Conservation (phyloP, 148 eudicot genomes). For the Chenopodium quinoa region DNA sequence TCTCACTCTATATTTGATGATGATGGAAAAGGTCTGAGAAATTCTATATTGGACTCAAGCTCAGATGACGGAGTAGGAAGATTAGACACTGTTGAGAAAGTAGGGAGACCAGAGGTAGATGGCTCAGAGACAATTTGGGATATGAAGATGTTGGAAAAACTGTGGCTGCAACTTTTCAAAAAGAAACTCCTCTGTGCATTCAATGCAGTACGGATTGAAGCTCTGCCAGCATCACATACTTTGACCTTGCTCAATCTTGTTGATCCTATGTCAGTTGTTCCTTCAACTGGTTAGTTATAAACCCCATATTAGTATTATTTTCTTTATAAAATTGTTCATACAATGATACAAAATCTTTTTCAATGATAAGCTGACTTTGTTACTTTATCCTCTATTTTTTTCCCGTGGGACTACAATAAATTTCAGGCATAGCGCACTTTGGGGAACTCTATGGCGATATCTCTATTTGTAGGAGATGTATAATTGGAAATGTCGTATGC, state of each 20-base stretch:
- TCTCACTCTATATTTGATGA: constrained; percentile 58
- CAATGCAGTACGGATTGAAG: constrained; percentile 83
- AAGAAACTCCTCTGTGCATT: constrained; percentile 91
- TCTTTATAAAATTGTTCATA: constrained; percentile 17
- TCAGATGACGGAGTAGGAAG: constrained; percentile 45
- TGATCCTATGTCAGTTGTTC: constrained; percentile 76
- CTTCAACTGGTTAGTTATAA: constrained; percentile 55
- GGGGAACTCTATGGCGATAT: constrained; percentile 83
- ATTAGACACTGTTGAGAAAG: constrained; percentile 45
- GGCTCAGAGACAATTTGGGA: constrained; percentile 70
- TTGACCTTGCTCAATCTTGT: constrained; percentile 83
- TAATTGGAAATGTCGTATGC: constrained; percentile 76
- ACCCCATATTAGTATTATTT: neutral
- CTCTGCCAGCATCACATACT: constrained; percentile 62
- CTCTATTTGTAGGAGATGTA: constrained; percentile 72
- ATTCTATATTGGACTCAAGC: constrained; percentile 63
- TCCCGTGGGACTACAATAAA: neutral
- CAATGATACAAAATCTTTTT: neutral
- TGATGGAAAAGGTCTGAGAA: constrained; percentile 74
- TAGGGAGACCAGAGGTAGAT: constrained; percentile 49
- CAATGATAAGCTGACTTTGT: neutral
- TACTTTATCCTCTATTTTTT: neutral
- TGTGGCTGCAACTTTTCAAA: constrained; percentile 71
- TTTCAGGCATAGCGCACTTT: constrained; percentile 76
- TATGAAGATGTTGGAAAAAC: constrained; percentile 66